Conservation (phyloP, 768 basidiomycete species). For the Piloderma croceum region DNA sequence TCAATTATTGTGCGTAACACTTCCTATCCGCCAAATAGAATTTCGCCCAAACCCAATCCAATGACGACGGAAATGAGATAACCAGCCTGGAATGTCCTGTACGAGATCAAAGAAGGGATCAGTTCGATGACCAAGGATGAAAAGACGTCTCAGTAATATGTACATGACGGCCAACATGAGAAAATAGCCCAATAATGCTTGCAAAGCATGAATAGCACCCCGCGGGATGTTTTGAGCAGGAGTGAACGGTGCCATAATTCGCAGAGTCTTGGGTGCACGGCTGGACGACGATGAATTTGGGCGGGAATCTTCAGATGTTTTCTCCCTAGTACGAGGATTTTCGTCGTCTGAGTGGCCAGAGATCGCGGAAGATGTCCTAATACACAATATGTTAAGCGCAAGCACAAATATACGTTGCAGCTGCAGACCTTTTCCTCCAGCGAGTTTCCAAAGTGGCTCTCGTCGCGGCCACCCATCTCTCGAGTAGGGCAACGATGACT, state of each 20-base stretch:
- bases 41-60: constrained; percentile 72
- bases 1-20: too few species aligned
- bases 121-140: constrained; percentile 2
- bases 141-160: constrained; percentile 24
- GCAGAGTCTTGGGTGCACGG: constrained; percentile 16
- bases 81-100: constrained; percentile 79
- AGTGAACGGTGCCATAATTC: constrained; percentile 58
- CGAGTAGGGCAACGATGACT: constrained; percentile 60
- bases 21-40: constrained; percentile 57
- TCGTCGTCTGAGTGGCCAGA: not conserved
- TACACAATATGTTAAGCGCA: not conserved
- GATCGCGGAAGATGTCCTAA: constrained; percentile 11
- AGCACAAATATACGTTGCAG: not conserved
- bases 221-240: constrained; percentile 63
- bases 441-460: constrained; percentile 46
- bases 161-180: constrained; percentile 85
- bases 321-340: not conserved
- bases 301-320: constrained; percentile 1
- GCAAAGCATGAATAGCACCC: constrained; percentile 58
- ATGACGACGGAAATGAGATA: constrained; percentile 69
- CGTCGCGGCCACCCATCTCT: constrained; percentile 61
- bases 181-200: constrained; percentile 56
- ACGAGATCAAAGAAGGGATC: constrained; percentile 12
- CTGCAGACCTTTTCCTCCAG: constrained; percentile 55
- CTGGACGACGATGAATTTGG: not conserved